phyloP scores from a whole-genome alignment of 2,329 filamentous ascomycete species.

The Trichoderma sp. region DNA sequence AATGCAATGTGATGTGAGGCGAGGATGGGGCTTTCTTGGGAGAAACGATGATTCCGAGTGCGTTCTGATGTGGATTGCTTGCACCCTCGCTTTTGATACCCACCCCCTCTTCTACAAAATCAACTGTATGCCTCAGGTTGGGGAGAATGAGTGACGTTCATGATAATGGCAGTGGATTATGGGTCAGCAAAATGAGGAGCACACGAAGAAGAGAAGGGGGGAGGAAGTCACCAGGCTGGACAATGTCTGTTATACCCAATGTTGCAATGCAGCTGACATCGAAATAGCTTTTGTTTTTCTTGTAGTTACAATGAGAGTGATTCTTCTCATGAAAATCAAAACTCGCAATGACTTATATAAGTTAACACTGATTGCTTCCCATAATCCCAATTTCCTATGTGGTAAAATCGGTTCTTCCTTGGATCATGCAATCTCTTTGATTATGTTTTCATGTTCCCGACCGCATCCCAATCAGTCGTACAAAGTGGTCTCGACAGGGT shows the following conservation, averaged over 20 bases:
- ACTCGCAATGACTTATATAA: constrained; percentile 13
- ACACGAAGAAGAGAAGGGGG: background rate
- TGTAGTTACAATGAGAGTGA: background rate
- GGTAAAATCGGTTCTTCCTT: background rate
- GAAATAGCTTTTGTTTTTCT: background rate
- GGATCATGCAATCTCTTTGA: background rate
- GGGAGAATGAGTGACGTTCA: background rate
- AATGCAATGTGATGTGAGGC: background rate
- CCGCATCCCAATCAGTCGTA: constrained; percentile 25
- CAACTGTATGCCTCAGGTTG: background rate
- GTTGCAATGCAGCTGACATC: background rate
- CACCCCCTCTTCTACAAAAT: background rate
- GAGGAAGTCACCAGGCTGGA: background rate
- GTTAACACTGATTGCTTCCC: background rate
- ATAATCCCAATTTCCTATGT: background rate
- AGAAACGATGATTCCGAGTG: too few relatives aligned
- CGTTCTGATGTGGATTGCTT: constrained; percentile 5
- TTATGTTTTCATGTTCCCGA: background rate
- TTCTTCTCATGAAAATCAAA: background rate
- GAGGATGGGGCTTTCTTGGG: too few relatives aligned
- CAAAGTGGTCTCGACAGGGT: constrained; percentile 44
- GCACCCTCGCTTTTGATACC: constrained; percentile 25
- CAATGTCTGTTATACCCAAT: background rate
- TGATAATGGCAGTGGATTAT: constrained; percentile 10
- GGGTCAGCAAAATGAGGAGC: too few relatives aligned